Base-by-base conservation (phyloP, 768 basidiomycete genomes). In the Leccinum olivaceopallidum region DNA sequence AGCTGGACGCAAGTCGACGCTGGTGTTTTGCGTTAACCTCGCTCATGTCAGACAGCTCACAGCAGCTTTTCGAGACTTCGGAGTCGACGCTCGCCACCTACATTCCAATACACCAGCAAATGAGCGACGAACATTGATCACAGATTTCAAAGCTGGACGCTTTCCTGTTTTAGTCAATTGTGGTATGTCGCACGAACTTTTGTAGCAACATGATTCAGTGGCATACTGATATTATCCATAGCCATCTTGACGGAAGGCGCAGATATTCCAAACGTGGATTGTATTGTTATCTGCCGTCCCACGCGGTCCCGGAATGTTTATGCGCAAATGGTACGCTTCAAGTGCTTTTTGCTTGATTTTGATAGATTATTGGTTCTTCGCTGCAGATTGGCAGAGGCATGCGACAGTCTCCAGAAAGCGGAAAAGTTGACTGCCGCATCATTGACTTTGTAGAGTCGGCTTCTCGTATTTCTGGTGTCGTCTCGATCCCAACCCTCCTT, bases 241-340 rank as follows among this genome's bases (percentile, higher is more conserved):
- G 93, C 93, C 22, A 90, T 97, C 53, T 78, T 97, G 63, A 96
- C 94, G 1, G 95, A 97, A 77, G 95, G 95, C 4, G 86, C 94
- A 20, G 95, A 98, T 77, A 93, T 98, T 55, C 95, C 95, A 3
- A 92, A 92, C 61, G 90, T 97, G 57, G 95, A 98, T 67, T 97
- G 95, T 63, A 83, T 98, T 9, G 72, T 98, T 36, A 77, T 98
- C 20, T 94, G 91, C 16, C 81, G 93, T 20, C 95, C 95, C 18
- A 98, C 95, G 2, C 83, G 90, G 26, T 96, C 94, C 13, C 81
- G 86, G 36, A 98, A 96, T 70, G 74, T 96, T 12, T 94, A 95
- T 69, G 85, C 92, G 18, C 95, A 98, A 68, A 97, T 98, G 94
- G 94, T 93, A 59, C 36, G 79, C 63, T 34, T 13, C 20, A 13